Base-by-base conservation (phyloP, 2,329 filamentous ascomycete species). In the Stagonosporopsis rhizophila region DNA sequence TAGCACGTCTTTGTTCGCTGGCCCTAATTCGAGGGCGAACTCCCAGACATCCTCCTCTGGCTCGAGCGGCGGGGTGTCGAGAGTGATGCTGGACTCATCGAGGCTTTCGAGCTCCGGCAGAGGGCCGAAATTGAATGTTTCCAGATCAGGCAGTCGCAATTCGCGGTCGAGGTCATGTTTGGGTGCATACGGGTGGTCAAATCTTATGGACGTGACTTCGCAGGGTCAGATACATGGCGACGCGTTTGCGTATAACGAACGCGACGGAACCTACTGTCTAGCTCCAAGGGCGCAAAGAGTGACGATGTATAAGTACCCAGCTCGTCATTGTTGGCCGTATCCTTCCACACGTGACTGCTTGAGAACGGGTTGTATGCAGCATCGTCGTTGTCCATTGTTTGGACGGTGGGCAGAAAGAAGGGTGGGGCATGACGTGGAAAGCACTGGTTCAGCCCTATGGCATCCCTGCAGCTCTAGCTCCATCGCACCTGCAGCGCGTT, bases 301-400 rank as follows among this genome's bases (percentile, higher is more conserved):
- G 67, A 65, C 22, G 71, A 70, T 19, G 70, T 62, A 30, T 61
- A 64, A 3, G 57, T 37, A 2, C 61, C 60, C 14, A 60, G 44
- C 19, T 69, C 60, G 2, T 68, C 53, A 20, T 67, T 66, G 73
- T 82, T 82, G 62, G 76, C 79, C 2, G 87, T 85, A 23, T 81
- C 76, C 52, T 78, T 79, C 82, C 83, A 86, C 58, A 89, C 82
- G 67, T 87, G 81, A 35, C 85, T 85, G 41, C 87, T 85, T 35
- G 83, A 82, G 68, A 91, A 91, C 28, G 87, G 81, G 68, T 88
- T 76, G 44, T 83, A 79, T 50, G 60, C 42, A n/a, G 75, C 69
- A 37, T 81, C 77, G 57, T 80, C 74, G 51, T 44, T 27, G 39
- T 58, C 58, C 59, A 58, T 54, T 44, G 49, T 41, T 28, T 15